These are phyloP conservation scores for Chaetomiaceae sp. DNA, from an alignment of 2,329 filamentous ascomycete species.

Conservation along the genomic window DNA sequence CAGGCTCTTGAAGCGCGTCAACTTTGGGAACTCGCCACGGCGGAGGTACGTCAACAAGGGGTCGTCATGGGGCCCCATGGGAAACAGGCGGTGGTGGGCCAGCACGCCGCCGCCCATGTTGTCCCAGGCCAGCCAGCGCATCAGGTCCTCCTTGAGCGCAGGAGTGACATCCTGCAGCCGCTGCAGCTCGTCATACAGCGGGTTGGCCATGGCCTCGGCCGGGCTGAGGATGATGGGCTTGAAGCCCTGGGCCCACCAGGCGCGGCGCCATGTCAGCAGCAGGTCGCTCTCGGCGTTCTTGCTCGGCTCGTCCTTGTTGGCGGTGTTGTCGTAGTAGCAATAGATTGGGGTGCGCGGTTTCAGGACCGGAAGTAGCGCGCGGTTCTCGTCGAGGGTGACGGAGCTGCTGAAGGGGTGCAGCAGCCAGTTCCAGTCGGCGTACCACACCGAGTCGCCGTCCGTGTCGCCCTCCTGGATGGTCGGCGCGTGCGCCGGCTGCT, in stretches of 20 bases:
- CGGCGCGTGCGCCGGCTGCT: conserved; percentile 64
- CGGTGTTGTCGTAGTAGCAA: conserved; percentile 78
- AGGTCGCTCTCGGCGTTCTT: conserved; percentile 72
- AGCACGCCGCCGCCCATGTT: conserved; percentile 82
- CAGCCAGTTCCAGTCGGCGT: conserved; percentile 84
- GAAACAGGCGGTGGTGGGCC: conserved; percentile 72
- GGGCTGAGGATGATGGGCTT: conserved; percentile 74
- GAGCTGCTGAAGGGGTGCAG: conserved; percentile 78
- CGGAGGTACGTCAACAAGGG: conserved; percentile 67
- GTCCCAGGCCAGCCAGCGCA: conserved; percentile 89
- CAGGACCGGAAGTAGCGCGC: conserved; percentile 77
- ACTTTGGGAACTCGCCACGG: conserved; percentile 65
- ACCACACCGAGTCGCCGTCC: conserved; percentile 76
- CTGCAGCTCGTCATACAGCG: conserved; percentile 69
- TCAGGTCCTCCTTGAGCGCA: conserved; percentile 63
- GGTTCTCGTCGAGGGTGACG: conserved; percentile 73
- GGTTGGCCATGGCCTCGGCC: conserved; percentile 78
- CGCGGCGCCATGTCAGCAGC: conserved; percentile 80
- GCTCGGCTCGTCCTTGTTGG: conserved; percentile 57
- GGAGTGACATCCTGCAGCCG: conserved; percentile 52
- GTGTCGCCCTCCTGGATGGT: conserved; percentile 74
- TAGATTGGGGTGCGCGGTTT: conserved; percentile 69
- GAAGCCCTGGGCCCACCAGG: conserved; percentile 96
- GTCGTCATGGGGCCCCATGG: conserved; percentile 76
- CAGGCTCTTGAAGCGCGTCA: conserved; percentile 71